These are phyloP conservation scores for Ceratocystis cubensis DNA, from an alignment of 2,329 filamentous ascomycete species.

Conservation along the genomic window DNA sequence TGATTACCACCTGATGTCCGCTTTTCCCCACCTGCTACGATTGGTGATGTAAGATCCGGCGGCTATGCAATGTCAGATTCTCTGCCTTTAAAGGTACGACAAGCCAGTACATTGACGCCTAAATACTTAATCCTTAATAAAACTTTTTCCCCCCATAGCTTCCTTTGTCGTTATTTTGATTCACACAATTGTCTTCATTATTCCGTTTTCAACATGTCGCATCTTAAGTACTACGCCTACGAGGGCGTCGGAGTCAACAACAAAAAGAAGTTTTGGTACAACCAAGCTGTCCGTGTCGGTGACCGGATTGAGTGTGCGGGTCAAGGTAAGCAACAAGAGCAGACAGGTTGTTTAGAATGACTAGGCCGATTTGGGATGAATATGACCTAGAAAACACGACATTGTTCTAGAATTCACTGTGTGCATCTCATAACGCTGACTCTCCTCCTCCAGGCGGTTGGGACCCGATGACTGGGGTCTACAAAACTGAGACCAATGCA, in stretches of 20 bases:
- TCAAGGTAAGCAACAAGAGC: slow-evolving; percentile 30
- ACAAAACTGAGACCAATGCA: slow-evolving; percentile 30
- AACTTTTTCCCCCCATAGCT: neutral
- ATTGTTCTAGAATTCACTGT: neutral
- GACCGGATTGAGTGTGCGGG: slow-evolving; percentile 37
- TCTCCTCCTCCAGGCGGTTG: slow-evolving; percentile 22
- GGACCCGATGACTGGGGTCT: slow-evolving; percentile 25
- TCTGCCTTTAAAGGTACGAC: too few species aligned
- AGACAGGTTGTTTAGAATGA: neutral
- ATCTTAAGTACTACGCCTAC: slow-evolving; percentile 28
- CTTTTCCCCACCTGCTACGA: too few species aligned
- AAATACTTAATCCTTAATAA: too few species aligned
- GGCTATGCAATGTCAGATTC: too few species aligned
- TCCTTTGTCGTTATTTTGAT: neutral
- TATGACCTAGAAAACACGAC: neutral
- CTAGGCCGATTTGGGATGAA: neutral
- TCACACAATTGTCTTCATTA: neutral
- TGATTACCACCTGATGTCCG: too few species aligned
- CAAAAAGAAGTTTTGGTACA: slow-evolving; percentile 30
- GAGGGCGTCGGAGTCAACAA: slow-evolving; percentile 27
- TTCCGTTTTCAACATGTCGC: slow-evolving; percentile 24
- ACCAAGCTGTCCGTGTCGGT: slow-evolving; percentile 37
- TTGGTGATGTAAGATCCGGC: too few species aligned
- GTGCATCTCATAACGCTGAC: neutral
- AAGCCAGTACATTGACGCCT: too few species aligned